Evolutionary conservation across 2,329 filamentous ascomycete genomes (phyloP).

Genomic region (Alternaria dauci): DNA sequence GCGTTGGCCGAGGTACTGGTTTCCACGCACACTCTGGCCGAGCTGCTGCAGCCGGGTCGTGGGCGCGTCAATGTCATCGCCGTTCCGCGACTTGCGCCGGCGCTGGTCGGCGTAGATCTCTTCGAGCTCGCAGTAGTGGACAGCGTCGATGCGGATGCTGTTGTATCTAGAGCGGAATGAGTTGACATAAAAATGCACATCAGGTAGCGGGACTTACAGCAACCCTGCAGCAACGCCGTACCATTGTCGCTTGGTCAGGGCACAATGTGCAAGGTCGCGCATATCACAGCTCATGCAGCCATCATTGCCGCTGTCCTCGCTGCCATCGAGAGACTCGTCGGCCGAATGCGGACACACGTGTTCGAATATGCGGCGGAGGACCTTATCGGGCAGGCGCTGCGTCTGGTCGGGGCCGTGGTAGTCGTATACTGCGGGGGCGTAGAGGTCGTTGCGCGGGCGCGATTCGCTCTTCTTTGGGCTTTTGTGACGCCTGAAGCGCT

Average conservation of each 20-base stretch:
- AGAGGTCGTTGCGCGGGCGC: slow-evolving; percentile 41
- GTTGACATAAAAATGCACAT: neutral
- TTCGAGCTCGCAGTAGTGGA: slow-evolving; percentile 93
- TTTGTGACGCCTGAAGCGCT: slow-evolving; percentile 57
- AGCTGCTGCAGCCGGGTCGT: slow-evolving; percentile 79
- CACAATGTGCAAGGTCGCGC: slow-evolving; percentile 84
- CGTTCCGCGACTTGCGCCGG: slow-evolving; percentile 64
- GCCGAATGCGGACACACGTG: slow-evolving; percentile 83
- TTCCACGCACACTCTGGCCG: slow-evolving; percentile 81
- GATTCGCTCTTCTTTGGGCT: slow-evolving; percentile 51
- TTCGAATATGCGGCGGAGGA: slow-evolving; percentile 80
- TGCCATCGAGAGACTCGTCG: slow-evolving; percentile 76
- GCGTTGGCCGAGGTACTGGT: slow-evolving; percentile 71
- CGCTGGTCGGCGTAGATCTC: slow-evolving; percentile 80
- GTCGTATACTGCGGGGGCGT: slow-evolving; percentile 34
- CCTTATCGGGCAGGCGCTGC: slow-evolving; percentile 67
- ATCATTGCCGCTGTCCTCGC: slow-evolving; percentile 80
- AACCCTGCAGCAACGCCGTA: slow-evolving; percentile 63
- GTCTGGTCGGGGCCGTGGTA: slow-evolving; percentile 55
- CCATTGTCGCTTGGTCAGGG: slow-evolving; percentile 78
- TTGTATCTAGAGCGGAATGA: slow-evolving; percentile 69
- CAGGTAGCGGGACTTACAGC: slow-evolving; percentile 64
- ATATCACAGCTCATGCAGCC: slow-evolving; percentile 94
- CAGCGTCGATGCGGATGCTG: slow-evolving; percentile 89
- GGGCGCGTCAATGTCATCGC: slow-evolving; percentile 81